Percentiles rank a stretch among this genome's conserved stretches.
Conservation (phyloP, 768 basidiomycete species). For the Astraeus odoratus region DNA sequence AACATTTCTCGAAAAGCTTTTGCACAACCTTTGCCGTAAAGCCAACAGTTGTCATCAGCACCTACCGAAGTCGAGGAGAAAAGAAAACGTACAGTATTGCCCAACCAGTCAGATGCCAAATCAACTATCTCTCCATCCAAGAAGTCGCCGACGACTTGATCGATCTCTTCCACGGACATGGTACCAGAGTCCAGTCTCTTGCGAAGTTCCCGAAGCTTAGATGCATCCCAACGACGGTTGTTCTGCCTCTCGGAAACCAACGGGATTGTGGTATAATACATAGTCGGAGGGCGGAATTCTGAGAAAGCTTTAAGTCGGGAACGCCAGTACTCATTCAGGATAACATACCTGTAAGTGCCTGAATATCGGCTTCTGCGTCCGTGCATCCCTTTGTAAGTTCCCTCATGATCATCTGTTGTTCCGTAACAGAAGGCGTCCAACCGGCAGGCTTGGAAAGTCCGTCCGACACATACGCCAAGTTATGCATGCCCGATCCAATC, state of each 20-base stretch:
- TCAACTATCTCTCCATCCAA: constrained; percentile 93
- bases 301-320: constrained; percentile 4
- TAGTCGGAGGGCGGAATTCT: constrained; percentile 90
- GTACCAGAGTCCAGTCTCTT: constrained; percentile 90
- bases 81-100: constrained; percentile 59
- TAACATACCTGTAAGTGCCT: constrained; percentile 76
- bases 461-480: constrained; percentile 46
- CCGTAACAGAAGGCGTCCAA: constrained; percentile 74
- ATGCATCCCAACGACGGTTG: constrained; percentile 89
- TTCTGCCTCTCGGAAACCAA: constrained; percentile 78
- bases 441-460: constrained; percentile 54
- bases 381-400: constrained; percentile 73
- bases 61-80: not conserved
- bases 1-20: constrained; percentile 92
- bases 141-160: constrained; percentile 84
- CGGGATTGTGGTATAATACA: constrained; percentile 96
- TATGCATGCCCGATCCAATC: constrained; percentile 72
- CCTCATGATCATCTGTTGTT: constrained; percentile 96
- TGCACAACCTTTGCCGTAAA: constrained; percentile 70
- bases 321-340: not conserved
- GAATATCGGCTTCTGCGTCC: constrained; percentile 81
- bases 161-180: constrained; percentile 79
- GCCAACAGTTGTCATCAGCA: constrained; percentile 2
- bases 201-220: constrained; percentile 87
- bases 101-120: constrained; percentile 95